These are phyloP conservation scores for Aspergillus steynii DNA, from an alignment of 495 filamentous ascomycete species.

Conservation along the genomic window DNA sequence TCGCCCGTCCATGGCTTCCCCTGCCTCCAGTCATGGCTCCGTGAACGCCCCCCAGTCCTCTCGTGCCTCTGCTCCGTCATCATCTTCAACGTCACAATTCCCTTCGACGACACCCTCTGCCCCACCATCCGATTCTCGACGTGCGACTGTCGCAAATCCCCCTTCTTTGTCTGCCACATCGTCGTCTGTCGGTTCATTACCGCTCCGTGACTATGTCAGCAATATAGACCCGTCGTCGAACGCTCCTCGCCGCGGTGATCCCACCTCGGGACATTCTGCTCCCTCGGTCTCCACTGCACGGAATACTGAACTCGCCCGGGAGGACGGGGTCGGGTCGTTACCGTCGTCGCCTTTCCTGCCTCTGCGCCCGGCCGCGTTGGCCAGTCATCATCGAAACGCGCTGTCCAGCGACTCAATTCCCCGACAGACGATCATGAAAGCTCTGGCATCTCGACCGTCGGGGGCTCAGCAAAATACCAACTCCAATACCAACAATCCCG, in stretches of 20 bases:
- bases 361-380: conserved; percentile 40
- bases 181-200: conserved; percentile 27
- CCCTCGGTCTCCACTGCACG: conserved; percentile 19
- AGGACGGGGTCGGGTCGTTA: conserved; percentile 31
- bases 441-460: conserved; percentile 72
- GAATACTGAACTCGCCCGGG: conserved; percentile 29
- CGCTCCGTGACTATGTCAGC: conserved; percentile 47
- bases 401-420: conserved; percentile 72
- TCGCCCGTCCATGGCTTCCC: conserved; percentile 23
- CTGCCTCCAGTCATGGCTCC: conserved; percentile 15
- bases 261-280: conserved; percentile 16
- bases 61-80: conserved; percentile 11
- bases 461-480: conserved; percentile 22
- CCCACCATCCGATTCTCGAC: conserved; percentile 18
- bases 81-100: conserved; percentile 12
- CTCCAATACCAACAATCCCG: conserved; percentile 44
- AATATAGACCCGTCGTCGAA: conserved; percentile 41
- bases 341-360: conserved; percentile 39
- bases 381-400: conserved; percentile 58
- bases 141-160: conserved; percentile 3
- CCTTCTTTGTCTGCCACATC: conserved; percentile 14
- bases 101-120: conserved; percentile 19
- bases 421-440: conserved; percentile 84
- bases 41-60: conserved; percentile 11
- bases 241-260: conserved; percentile 32